Evolutionary conservation across 108 stramenopile species (phyloP).

Genomic region (Skeletonema potamos): DNA sequence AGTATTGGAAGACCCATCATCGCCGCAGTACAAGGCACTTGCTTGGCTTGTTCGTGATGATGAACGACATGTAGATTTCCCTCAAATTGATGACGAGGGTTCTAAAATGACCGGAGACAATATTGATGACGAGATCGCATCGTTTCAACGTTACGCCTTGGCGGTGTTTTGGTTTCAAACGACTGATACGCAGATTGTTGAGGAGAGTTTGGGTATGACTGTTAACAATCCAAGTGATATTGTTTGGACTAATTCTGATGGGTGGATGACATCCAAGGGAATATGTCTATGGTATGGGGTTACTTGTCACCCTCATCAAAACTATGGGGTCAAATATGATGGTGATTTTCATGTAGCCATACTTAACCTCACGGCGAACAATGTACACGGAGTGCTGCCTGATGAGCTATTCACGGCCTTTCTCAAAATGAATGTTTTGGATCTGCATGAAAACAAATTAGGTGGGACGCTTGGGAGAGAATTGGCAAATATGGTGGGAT

Average conservation of each 20-base stretch:
- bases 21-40: conserved; percentile 44
- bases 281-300: conserved; percentile 39
- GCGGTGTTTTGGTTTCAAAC: conserved; percentile 43
- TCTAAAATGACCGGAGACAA: conserved; percentile 10
- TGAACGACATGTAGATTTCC: conserved; percentile 30
- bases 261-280: conserved; percentile 33
- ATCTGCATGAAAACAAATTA: conserved; percentile 51
- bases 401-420: conserved; percentile 45
- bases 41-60: conserved; percentile 38
- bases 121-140: conserved; percentile 18
- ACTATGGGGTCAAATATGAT: conserved; percentile 1
- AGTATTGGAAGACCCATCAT: conserved; percentile 14
- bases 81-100: conserved; percentile 11
- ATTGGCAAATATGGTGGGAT: conserved; percentile 31
- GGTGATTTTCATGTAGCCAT: conserved; percentile 33
- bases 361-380: conserved; percentile 60
- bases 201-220: conserved; percentile 4
- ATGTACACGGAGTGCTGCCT: conserved; percentile 55
- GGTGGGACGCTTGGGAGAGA: conserved; percentile 39
- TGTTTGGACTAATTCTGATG: conserved; percentile 13
- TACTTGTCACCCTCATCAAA: conserved; percentile 27
- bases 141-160: conserved; percentile 42
- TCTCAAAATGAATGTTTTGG: conserved; percentile 31
- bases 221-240: conserved; percentile 6
- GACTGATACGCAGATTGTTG: conserved; percentile 18